Percentiles rank a stretch among this genome's conserved stretches.
Evolutionary conservation across 257 asterid species (phyloP).

Genomic region (Capsicum chinense): DNA sequence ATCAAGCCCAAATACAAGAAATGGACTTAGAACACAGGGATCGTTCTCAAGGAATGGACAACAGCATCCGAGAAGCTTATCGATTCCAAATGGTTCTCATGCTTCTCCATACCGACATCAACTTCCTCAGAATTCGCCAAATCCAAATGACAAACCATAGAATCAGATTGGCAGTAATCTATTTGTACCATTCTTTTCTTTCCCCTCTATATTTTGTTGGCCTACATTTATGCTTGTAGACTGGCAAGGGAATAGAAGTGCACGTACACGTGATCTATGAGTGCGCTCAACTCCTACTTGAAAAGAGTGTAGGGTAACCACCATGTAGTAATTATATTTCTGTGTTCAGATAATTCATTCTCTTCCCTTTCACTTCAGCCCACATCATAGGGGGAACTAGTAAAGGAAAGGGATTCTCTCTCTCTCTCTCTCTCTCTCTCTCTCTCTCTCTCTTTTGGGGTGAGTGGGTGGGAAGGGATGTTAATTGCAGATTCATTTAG

Average conservation of each 20-base stretch:
- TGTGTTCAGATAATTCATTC: neutral
- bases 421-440: no score
- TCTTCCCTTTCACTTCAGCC: neutral
- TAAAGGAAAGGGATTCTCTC: neutral
- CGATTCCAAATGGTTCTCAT: slow-evolving; percentile 65
- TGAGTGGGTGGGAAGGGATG: no score
- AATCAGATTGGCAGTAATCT: slow-evolving; percentile 25
- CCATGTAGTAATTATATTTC: slow-evolving; percentile 36
- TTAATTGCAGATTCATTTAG: neutral
- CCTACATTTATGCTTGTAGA: slow-evolving; percentile 33
- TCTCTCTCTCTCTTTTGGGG: no score
- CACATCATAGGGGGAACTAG: neutral
- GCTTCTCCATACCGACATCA: slow-evolving; percentile 71
- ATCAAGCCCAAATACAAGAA: slow-evolving; percentile 62
- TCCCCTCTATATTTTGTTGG: slow-evolving; percentile 34
- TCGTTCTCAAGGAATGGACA: slow-evolving; percentile 62
- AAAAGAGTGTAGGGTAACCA: slow-evolving; percentile 46
- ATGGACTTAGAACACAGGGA: slow-evolving; percentile 49
- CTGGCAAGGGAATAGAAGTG: slow-evolving; percentile 39
- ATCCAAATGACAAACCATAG: slow-evolving; percentile 66
- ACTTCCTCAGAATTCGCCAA: slow-evolving; percentile 72
- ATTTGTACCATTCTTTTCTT: slow-evolving; percentile 42
- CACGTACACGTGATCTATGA: slow-evolving; percentile 23
- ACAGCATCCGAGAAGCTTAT: slow-evolving; percentile 66
- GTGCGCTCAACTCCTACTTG: slow-evolving; percentile 36